Percentiles rank a stretch among this genome's conserved stretches.
Evolutionary conservation across 108 stramenopile genomes (phyloP).

Genomic region (Thalassiosira profunda): DNA sequence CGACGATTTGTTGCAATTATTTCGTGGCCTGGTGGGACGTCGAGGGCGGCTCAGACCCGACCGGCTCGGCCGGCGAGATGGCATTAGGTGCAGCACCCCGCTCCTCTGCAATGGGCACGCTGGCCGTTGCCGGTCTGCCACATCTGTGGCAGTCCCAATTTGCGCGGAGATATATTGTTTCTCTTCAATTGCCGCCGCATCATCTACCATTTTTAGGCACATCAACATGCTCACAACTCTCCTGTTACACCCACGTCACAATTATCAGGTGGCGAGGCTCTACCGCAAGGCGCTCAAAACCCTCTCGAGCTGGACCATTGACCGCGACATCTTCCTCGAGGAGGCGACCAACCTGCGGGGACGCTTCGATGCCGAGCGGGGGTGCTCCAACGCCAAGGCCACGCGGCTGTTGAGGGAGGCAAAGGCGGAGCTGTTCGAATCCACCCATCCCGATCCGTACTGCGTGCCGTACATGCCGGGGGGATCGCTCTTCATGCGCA

Average conservation of each 20-base stretch:
- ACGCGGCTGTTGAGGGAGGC: constrained; percentile 77
- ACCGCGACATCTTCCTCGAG: constrained; percentile 90
- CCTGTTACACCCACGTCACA: not conserved
- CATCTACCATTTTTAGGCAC: not conserved
- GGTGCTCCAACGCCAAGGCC: constrained; percentile 66
- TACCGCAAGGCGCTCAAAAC: constrained; percentile 81
- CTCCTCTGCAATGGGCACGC: no score
- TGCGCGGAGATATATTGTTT: not conserved
- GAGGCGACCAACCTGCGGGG: constrained; percentile 82
- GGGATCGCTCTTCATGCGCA: constrained; percentile 98
- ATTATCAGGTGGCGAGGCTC: constrained; percentile 72
- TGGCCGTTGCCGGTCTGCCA: no score
- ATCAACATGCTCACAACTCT: not conserved
- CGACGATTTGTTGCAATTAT: not conserved
- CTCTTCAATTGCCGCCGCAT: not conserved
- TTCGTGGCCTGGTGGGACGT: not conserved
- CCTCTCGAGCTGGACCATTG: constrained; percentile 88
- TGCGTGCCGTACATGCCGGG: constrained; percentile 96
- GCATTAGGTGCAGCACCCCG: no score
- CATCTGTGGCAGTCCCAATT: no score
- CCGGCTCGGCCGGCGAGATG: no score
- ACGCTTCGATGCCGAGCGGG: constrained; percentile 85
- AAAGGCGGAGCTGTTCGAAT: constrained; percentile 74
- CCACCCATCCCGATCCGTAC: constrained; percentile 94
- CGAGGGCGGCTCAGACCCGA: no score